Base-by-base conservation (phyloP, 2,329 filamentous ascomycete species). In the Colletotrichum paranaense region DNA sequence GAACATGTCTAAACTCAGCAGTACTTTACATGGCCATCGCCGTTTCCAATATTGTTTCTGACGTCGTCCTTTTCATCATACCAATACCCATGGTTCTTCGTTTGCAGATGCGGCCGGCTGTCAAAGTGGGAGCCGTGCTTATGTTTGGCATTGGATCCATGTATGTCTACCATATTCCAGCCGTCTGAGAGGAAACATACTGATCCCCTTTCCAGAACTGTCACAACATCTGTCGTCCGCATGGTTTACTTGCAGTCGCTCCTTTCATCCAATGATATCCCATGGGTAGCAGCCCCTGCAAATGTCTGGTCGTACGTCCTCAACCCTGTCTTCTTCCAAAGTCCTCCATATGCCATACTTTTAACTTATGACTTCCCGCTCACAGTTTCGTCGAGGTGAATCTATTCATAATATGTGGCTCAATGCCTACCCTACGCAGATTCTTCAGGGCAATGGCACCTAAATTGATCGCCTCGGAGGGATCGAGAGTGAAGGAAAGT, bases 21-120 rank as follows among this genome's bases (percentile, higher is more conserved):
- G 78, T 83, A 1, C 82, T 88, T 59, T 88, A 88, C 74, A 83
- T 88, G 28, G 80, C 83, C 24, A 87, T 86, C n/a, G 86, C 86
- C 0, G 82, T 82, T 1, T 78, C 84, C 19, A 87, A 87, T 60
- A 85, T 88, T 30, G 69, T 84, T 6, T 87, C 86, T 0, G 86
- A 88, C 73, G 67, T 88, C 0, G 71, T 87, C 19, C 82, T 87
- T 5, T 85, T 86, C 58, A 74, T 81, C 0, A 78, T 88, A 3
- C 87, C 86, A 0, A 82, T 88, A 19, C 84, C 83, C 0, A 85
- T 85, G 32, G 79, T 88, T 1, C 75, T 84, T 49, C 79, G 78
- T 0, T 75, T 88, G 2, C 84, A 84, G 60, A 83, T 88, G 75
- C 84, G 85, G 0, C 73, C 75, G 42, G 81, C 81, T n/a, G 86